These are phyloP conservation scores for Yamadazyma conglobata DNA, from an alignment of 1,139 yeast genomes.

Conservation along the genomic window DNA sequence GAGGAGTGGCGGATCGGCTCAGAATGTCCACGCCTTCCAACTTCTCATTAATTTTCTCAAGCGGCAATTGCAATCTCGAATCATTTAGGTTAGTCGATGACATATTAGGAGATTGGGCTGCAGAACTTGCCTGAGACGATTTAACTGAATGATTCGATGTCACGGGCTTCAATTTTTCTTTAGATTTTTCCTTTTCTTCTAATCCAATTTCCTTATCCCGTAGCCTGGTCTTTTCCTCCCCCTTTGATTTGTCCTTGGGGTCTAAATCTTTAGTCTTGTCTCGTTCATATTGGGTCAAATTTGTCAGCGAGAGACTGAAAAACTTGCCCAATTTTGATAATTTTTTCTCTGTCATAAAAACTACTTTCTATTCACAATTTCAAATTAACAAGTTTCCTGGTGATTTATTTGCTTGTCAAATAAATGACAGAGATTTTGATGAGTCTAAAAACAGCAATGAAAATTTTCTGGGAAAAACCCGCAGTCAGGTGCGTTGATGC, in stretches of 20 bases:
- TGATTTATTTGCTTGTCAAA: too few species aligned
- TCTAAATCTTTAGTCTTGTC: background rate
- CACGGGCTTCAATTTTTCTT: too few species aligned
- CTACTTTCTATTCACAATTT: too few species aligned
- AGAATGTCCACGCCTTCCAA: background rate
- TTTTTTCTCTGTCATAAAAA: conserved; percentile 14
- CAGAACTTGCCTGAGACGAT: background rate
- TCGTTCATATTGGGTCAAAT: conserved; percentile 6
- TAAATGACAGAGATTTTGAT: too few species aligned
- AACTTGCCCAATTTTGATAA: conserved; percentile 14
- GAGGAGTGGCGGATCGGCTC: background rate
- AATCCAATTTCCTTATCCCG: too few species aligned
- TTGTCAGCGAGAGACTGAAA: conserved; percentile 15
- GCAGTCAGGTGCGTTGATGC: too few species aligned
- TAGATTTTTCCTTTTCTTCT: too few species aligned
- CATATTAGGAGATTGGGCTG: background rate
- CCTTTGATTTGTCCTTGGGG: background rate
- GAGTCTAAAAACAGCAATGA: too few species aligned
- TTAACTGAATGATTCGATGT: background rate
- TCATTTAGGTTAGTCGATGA: background rate
- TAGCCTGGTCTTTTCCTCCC: too few species aligned
- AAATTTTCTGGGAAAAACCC: too few species aligned
- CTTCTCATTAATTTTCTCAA: conserved; percentile 3
- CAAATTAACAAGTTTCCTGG: too few species aligned
- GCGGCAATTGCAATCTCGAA: background rate